phyloP scores from a whole-genome alignment of 345 rosid species.

The Chamaenerion angustifolium region DNA sequence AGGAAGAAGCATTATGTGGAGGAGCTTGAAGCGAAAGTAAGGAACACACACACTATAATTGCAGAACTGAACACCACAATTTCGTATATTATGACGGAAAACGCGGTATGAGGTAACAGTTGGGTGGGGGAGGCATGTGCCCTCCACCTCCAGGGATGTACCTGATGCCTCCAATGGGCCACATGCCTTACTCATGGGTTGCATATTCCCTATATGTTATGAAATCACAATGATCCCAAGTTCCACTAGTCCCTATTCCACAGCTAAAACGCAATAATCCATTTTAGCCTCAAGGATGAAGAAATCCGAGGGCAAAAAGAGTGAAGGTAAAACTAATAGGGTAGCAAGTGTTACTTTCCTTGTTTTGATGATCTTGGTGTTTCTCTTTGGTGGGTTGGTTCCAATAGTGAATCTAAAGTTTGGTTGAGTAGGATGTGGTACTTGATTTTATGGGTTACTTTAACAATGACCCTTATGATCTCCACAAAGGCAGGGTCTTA shows the following conservation, averaged over 20 bases:
- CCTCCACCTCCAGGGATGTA: slow-evolving; percentile 19
- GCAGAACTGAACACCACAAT: slow-evolving; percentile 62
- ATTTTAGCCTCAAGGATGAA: slow-evolving; percentile 28
- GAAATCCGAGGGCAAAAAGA: slow-evolving; percentile 46
- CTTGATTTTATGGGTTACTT: slow-evolving; percentile 26
- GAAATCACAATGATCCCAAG: slow-evolving; percentile 79
- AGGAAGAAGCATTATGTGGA: slow-evolving; percentile 97
- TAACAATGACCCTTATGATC: slow-evolving; percentile 23
- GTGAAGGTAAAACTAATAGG: slow-evolving; percentile 55
- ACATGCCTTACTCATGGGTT: slow-evolving; percentile 76
- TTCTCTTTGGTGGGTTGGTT: slow-evolving; percentile 74
- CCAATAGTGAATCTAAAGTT: slow-evolving; percentile 54
- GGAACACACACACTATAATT: slow-evolving; percentile 65
- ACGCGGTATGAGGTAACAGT: slow-evolving; percentile 67
- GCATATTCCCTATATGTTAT: slow-evolving; percentile 70
- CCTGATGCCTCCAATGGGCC: slow-evolving; percentile 39
- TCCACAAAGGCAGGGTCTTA: slow-evolving; percentile 50
- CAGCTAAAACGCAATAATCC: slow-evolving; percentile 57
- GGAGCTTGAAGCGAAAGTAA: slow-evolving; percentile 91
- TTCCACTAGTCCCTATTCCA: slow-evolving; percentile 91
- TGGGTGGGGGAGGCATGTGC: slow-evolving; percentile 15
- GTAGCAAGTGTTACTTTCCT: slow-evolving; percentile 88
- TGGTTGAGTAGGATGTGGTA: slow-evolving; percentile 30
- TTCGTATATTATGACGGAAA: slow-evolving; percentile 77
- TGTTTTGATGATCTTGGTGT: slow-evolving; percentile 60